Evolutionary conservation across 495 filamentous ascomycete genomes (phyloP), one percentile per base, ranked within the genome.

Genomic region (Friedmanniomyces simplex): DNA sequence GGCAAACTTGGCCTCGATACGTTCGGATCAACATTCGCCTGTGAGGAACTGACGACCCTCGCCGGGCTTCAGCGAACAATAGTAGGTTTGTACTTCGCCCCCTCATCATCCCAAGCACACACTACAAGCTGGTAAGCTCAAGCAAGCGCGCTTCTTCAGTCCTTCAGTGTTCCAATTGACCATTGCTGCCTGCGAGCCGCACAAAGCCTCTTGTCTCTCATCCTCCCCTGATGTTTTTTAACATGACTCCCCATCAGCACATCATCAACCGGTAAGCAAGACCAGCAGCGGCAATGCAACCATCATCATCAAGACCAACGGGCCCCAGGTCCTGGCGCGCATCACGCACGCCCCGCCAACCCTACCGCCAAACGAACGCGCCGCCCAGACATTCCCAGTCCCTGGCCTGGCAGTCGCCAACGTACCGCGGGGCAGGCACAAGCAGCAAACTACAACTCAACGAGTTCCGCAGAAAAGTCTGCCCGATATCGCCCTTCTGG

Each of bases 401-500:
- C 11, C 20, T 10, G 18, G 3, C 20, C 11, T 49, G 46, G 46
- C 25, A 25, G 5, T 10, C 46, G 7, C 46, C 46, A 18, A 49
- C 11, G 12, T 24, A 22, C 20, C 20, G 46, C 20, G 24, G 24
- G 11, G 7, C 24, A 21, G 46, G 12, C 3, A 5, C 21, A 12
- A 18, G 21, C 34, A 37, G 39, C 11, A 39, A 59, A 12, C 50
- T 30, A 16, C 55, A 55, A 8, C 36, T 63, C 28, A 63, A 58
- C 20, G 37, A 41, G 10, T 18, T 28, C 0, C 61, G 61, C 18
- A 22, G 32, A 1, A 49, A 51, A 13, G 14, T 63, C 42, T 63
- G 61, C 37, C 56, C 43, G 16, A 55, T 52, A 2, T 59, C 55
- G 11, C 51, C 50, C 1, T 50, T 63, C 52, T 63, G 46, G 43